Conservation (phyloP, 2,329 filamentous ascomycete genomes). For the Aspergillus tamarii region DNA sequence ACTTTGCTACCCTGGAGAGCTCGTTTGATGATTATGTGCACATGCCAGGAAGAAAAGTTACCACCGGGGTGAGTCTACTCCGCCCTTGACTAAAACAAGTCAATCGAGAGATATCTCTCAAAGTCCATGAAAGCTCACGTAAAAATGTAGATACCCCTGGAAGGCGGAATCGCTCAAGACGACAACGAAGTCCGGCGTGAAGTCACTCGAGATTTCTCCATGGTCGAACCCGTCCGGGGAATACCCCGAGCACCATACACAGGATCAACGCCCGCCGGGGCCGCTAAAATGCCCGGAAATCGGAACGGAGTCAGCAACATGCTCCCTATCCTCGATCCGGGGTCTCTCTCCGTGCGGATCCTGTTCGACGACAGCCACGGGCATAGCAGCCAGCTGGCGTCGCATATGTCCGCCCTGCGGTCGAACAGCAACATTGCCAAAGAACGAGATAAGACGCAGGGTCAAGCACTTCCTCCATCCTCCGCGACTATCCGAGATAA, state of each 20-base stretch:
- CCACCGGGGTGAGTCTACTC: constrained; percentile 25
- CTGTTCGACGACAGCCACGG: constrained; percentile 10
- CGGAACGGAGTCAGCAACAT: background rate
- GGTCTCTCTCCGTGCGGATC: constrained; percentile 12
- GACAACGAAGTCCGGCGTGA: constrained; percentile 17
- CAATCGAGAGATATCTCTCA: background rate
- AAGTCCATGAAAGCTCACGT: background rate
- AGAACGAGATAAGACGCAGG: background rate
- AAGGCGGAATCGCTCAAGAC: constrained; percentile 18
- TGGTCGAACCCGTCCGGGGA: constrained; percentile 15
- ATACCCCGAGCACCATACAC: constrained; percentile 4
- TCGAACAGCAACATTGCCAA: constrained; percentile 2
- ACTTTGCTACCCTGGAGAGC: constrained; percentile 48
- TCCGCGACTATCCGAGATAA: background rate
- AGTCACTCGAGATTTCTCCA: constrained; percentile 10
- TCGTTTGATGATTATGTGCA: constrained; percentile 50
- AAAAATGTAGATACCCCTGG: constrained; percentile 19
- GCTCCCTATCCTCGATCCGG: constrained; percentile 12
- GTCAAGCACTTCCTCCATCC: background rate
- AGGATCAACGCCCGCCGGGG: background rate
- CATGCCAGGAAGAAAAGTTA: constrained; percentile 49
- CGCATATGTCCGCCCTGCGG: background rate
- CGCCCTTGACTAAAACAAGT: background rate
- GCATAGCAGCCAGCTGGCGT: background rate
- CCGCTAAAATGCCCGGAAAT: background rate